Base-by-base conservation (phyloP, 805 yeast species). In the Lachancea sp. region DNA sequence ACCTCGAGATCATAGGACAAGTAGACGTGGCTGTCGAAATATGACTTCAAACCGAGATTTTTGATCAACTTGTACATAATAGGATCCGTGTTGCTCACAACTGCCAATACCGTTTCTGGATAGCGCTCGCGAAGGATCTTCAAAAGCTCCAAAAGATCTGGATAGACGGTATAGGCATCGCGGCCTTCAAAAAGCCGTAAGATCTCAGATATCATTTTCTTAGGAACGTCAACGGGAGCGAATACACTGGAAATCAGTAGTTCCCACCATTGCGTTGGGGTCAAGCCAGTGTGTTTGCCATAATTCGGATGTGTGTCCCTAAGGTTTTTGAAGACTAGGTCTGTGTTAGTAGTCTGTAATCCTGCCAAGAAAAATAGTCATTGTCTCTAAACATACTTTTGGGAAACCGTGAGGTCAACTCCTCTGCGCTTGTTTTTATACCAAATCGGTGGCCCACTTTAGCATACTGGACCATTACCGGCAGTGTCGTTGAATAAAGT, bases 1-100 rank as follows among this genome's bases (percentile, higher is more conserved):
- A 65, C 49, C 2, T 75, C 84, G 8, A 79, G 41, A 49, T 81
- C 77, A 59, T 82, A 83, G 3, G 85, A 78, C 7, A 80, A 55
- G 55, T 72, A 77, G 3, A 79, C 65, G 39, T 60, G 53, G 2
- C 56, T 53, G 9, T 63, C 55, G 50, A 82, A 70, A 51, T 57
- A 77, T 17, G 67, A 44, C 17, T 54, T 50, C 16, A 82, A 50
- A 0, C 70, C 74, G 37, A 83, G 68, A 51, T 72, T 68, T 25
- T 74, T 50, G 22, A 84, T 49, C 3, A 81, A 60, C 4, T 58
- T 54, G 26, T 66, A 57, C n/a, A 76, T 74, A 13, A 80, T 55
- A 2, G 75, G 72, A 59, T 83, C 90, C 0, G 87, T 79, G 57
- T 84, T 84, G 46, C 82, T 76, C 8, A 78, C 66, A 3, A 78